Conservation (phyloP, 202 grass and related monocot genomes). For the Carex sylvatica region DNA sequence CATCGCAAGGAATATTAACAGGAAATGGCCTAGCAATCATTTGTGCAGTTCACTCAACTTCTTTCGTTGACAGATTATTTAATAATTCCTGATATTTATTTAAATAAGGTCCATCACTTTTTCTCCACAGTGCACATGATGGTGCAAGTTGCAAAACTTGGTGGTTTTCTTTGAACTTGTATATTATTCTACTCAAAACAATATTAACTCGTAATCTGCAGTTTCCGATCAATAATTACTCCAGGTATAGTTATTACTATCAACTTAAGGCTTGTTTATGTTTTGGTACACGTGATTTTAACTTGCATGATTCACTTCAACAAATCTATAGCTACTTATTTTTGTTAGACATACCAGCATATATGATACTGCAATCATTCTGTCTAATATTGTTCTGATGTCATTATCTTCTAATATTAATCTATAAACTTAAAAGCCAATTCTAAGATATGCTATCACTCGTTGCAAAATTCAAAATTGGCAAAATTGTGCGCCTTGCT, state of each 20-base stretch:
- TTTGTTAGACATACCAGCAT: neutral
- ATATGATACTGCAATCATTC: neutral
- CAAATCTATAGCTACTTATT: neutral
- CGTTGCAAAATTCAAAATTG: neutral
- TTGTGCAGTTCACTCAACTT: neutral
- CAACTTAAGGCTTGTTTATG: neutral
- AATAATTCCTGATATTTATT: neutral
- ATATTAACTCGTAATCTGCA: neutral
- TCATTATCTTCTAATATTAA: conserved; percentile 5
- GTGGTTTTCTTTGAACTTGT: neutral
- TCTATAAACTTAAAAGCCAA: neutral
- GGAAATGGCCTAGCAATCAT: neutral
- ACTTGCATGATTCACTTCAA: neutral
- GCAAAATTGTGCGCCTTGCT: neutral
- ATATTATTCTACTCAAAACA: neutral
- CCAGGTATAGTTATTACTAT: neutral
- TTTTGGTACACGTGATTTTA: neutral
- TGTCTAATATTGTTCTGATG: neutral
- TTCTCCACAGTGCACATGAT: neutral
- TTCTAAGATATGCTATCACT: neutral
- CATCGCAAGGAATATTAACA: neutral
- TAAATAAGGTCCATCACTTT: neutral
- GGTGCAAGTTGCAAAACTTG: neutral
- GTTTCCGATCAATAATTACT: neutral
- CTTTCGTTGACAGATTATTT: neutral